Percentiles rank a stretch among this genome's conserved stretches.
Conservation (phyloP, 306 rosid genomes). For the Spatholobus suberectus region DNA sequence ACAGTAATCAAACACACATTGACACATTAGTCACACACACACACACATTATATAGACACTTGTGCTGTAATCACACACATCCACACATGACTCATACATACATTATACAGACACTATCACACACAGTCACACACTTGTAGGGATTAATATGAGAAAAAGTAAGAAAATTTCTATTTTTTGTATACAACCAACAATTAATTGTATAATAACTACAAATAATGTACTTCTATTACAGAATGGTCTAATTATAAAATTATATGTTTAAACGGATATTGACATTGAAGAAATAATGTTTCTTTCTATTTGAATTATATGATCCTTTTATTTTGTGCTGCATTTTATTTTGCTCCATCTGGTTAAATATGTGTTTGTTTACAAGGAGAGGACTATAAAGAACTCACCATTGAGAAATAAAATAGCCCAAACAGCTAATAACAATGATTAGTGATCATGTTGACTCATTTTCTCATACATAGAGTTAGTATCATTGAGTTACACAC, state of each 20-base stretch:
- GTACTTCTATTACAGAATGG: conserved; percentile 7
- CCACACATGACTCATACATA: too few species aligned
- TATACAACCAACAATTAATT: neutral
- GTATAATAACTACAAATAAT: conserved; percentile 7
- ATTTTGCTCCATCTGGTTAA: neutral
- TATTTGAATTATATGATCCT: neutral
- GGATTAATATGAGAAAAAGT: neutral
- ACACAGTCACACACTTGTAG: too few species aligned
- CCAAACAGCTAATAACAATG: neutral
- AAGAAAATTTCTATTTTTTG: neutral
- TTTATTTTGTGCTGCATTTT: neutral
- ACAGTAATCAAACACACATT: too few species aligned
- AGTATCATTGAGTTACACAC: too few species aligned
- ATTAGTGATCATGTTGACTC: too few species aligned
- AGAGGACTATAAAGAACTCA: neutral
- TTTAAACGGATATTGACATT: neutral
- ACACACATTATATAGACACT: too few species aligned
- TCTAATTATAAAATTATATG: conserved; percentile 14
- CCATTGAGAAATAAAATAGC: neutral
- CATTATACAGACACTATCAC: too few species aligned
- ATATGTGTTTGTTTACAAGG: neutral
- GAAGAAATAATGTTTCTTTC: conserved; percentile 4
- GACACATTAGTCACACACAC: too few species aligned
- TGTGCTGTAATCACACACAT: too few species aligned
- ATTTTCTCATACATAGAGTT: too few species aligned